Evolutionary conservation across 768 basidiomycete species (phyloP), one percentile per base, ranked within the genome.

Genomic region (Gelatoporia subvermispora): DNA sequence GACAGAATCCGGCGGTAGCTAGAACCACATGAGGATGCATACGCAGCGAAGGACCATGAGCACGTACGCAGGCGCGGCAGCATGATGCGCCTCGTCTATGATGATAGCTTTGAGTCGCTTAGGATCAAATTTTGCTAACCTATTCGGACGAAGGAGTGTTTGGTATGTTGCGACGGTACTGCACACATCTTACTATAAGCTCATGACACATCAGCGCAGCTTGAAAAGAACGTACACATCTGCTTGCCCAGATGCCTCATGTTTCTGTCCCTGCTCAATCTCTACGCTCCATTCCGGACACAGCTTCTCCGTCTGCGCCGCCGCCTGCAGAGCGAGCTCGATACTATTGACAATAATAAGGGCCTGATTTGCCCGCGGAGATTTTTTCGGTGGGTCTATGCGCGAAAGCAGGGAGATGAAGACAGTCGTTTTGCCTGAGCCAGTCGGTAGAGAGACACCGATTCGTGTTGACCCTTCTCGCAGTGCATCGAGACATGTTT

Each of bases 1-100:
- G 89, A 82, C n/a, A 97, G 69, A 49, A 98, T 77, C 22, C 78
- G 80, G 24, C 89, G 83, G 65, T 95, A 95, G 23, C 92, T 82
- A 48, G 25, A 10, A 70, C 49, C 36, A 25, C 16, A 40, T 52
- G 16, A 20, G 3, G 18, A 16, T 17, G 10, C 24, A 3, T 13
- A 34, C 23, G 3, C 21, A 41, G 20, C 28, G 18, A 35, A n/a
- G n/a, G n/a, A 16, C n/a, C 31, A 71, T 82, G 47, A 22, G 21
- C 21, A 17, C 35, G 49, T 68, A 94, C 82, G 93, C 93, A 24
- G 85, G 84, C 8, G 94, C 89, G 35, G 90, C 93, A 23, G 94
- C 88, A 65, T 98, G 95, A 63, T 97, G 95, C 0, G 94, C 94
- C 67, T 96, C 93, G 59, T 96, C 93, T 3, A 96, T 73, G 39